Conservation (phyloP, 371 early-diverging fungal genomes). For the Mortierella sp. region DNA sequence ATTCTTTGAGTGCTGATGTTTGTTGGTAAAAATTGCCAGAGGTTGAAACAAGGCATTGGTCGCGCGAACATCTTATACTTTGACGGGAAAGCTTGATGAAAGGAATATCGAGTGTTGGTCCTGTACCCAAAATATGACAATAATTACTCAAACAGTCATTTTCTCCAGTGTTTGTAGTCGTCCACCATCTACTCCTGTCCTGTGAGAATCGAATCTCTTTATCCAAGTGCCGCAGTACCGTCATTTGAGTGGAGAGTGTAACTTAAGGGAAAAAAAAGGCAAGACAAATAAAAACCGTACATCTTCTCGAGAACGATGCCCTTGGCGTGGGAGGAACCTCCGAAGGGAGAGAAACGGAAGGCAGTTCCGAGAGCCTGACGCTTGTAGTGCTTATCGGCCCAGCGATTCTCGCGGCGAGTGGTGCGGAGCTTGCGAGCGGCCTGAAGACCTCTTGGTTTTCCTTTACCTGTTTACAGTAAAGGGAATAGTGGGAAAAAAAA, state of each 20-base stretch:
- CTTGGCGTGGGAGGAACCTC: constrained; percentile 99
- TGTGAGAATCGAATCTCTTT: not conserved
- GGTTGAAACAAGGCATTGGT: not conserved
- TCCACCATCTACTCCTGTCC: not conserved
- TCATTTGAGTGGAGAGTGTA: not conserved
- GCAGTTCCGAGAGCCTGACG: constrained; percentile 98
- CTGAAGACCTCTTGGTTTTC: constrained; percentile 99
- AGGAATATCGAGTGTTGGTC: too few species aligned
- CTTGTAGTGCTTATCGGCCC: constrained; percentile 99
- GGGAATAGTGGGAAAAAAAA: not conserved
- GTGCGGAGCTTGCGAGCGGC: constrained; percentile 99
- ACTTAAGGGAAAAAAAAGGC: constrained; percentile 57
- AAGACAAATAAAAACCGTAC: constrained; percentile 63
- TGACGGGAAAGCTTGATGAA: too few species aligned
- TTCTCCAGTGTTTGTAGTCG: not conserved
- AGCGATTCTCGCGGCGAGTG: constrained; percentile 96
- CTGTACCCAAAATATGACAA: not conserved
- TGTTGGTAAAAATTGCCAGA: not conserved
- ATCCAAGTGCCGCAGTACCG: constrained; percentile 1
- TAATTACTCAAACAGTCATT: too few species aligned
- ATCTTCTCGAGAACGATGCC: constrained; percentile 99
- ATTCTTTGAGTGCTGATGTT: not conserved
- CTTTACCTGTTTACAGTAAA: constrained; percentile 78
- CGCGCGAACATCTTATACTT: too few species aligned
- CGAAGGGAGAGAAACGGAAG: constrained; percentile 97